Percentiles rank a stretch among this genome's conserved stretches.
These are phyloP conservation scores for Clarireedia homoeocarpa DNA, from an alignment of 2,329 filamentous ascomycete genomes.

Conservation along the genomic window DNA sequence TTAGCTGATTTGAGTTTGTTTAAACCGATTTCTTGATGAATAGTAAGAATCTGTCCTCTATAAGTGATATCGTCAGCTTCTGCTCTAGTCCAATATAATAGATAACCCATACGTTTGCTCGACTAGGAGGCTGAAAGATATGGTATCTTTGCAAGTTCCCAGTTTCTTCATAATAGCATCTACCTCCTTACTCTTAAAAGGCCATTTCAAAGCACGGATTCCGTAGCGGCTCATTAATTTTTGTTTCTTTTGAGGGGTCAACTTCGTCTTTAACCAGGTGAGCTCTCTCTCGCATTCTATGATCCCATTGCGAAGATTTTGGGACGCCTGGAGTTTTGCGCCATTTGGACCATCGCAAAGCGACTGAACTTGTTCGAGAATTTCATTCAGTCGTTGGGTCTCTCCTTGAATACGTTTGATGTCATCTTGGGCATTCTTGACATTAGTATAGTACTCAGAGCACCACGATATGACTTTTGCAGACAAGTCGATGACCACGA, in stretches of 20 bases:
- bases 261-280: constrained; percentile 19
- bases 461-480: constrained; percentile 31
- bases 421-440: constrained; percentile 15
- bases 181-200: constrained; percentile 32
- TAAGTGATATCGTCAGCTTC: background rate
- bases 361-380: constrained; percentile 23
- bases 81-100: constrained; percentile 6
- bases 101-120: constrained; percentile 29
- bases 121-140: constrained; percentile 29
- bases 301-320: constrained; percentile 19
- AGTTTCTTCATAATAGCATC: constrained; percentile 25
- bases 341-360: constrained; percentile 25
- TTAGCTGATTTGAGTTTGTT: too few species aligned
- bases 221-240: constrained; percentile 29
- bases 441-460: constrained; percentile 29
- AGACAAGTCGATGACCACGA: constrained; percentile 33
- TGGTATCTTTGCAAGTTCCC: constrained; percentile 22
- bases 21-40: too few species aligned
- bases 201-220: constrained; percentile 17
- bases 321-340: constrained; percentile 24
- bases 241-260: constrained; percentile 19
- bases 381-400: constrained; percentile 20
- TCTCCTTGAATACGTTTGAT: constrained; percentile 30
- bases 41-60: too few species aligned
- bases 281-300: constrained; percentile 19